These are phyloP conservation scores for Asterochloris sp. DNA, from an alignment of 139 green algal species.

Conservation along the genomic window DNA sequence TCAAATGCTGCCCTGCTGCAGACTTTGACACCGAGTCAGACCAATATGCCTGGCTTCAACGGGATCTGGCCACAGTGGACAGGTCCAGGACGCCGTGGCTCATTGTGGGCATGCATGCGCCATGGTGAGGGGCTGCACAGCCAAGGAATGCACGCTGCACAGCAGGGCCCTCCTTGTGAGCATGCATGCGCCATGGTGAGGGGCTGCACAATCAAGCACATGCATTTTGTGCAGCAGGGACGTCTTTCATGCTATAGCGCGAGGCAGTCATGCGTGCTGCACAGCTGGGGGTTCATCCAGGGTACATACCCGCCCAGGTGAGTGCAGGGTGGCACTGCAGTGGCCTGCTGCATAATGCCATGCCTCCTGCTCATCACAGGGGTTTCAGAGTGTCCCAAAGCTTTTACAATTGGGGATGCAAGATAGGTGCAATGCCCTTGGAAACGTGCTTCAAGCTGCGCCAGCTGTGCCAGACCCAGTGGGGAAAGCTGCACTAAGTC, in stretches of 20 bases:
- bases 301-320: no score
- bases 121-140: constrained; percentile 45
- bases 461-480: no score
- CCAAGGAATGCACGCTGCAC: constrained; percentile 12
- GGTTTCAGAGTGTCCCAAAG: no score
- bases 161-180: constrained; percentile 45
- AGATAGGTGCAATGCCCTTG: no score
- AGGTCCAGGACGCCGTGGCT: constrained; percentile 70
- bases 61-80: constrained; percentile 65
- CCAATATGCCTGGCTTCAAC: constrained; percentile 67
- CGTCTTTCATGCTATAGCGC: no score
- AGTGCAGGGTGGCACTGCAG: no score
- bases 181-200: constrained; percentile 73
- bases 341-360: no score
- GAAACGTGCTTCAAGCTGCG: no score
- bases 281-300: neutral
- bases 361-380: no score
- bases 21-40: constrained; percentile 29
- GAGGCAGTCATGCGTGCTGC: constrained; percentile 18
- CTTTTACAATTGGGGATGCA: no score
- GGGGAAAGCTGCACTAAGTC: no score
- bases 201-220: constrained; percentile 6
- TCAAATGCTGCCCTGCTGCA: neutral
- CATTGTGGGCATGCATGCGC: constrained; percentile 67
- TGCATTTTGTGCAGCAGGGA: constrained; percentile 11